Percentiles rank a stretch among this genome's conserved stretches.
Evolutionary conservation across 2,329 filamentous ascomycete species (phyloP).

Genomic region (Colletotrichum tabaci): DNA sequence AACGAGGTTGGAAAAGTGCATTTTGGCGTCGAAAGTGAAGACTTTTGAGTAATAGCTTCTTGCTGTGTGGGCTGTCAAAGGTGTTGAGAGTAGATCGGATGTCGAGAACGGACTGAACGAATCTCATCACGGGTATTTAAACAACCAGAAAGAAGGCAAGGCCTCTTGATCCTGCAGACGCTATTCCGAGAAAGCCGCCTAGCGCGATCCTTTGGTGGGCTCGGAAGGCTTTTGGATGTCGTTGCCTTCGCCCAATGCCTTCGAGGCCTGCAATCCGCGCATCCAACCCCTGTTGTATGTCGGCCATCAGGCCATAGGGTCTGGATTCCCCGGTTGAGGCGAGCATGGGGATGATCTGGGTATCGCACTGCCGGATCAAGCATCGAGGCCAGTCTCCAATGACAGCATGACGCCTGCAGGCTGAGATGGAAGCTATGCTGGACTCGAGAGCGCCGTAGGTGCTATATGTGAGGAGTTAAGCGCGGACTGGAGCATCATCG

Average conservation of each 20-base stretch:
- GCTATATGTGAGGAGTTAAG: neutral
- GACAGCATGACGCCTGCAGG: neutral
- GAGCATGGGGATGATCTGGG: neutral
- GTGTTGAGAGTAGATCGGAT: too few relatives aligned
- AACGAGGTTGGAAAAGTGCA: conserved; percentile 21
- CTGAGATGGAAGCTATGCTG: too few relatives aligned
- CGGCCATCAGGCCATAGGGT: too few relatives aligned
- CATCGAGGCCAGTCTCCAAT: too few relatives aligned
- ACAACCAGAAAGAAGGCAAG: neutral
- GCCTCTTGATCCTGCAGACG: neutral
- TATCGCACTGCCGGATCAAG: neutral
- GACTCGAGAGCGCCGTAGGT: neutral
- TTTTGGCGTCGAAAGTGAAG: neutral
- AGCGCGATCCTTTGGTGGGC: neutral
- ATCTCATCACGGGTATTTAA: neutral
- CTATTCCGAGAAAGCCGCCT: neutral
- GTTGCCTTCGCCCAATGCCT: neutral
- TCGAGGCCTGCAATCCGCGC: neutral
- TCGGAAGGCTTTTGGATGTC: neutral
- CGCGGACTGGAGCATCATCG: too few relatives aligned
- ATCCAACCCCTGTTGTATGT: neutral
- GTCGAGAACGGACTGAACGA: neutral
- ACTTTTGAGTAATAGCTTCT: too few relatives aligned
- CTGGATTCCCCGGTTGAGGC: neutral
- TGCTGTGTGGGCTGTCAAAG: neutral